Evolutionary conservation across 163 green algal genomes (phyloP), one percentile per base, ranked within the genome.

Genomic region (Chlamydomonas reinhardtii): DNA sequence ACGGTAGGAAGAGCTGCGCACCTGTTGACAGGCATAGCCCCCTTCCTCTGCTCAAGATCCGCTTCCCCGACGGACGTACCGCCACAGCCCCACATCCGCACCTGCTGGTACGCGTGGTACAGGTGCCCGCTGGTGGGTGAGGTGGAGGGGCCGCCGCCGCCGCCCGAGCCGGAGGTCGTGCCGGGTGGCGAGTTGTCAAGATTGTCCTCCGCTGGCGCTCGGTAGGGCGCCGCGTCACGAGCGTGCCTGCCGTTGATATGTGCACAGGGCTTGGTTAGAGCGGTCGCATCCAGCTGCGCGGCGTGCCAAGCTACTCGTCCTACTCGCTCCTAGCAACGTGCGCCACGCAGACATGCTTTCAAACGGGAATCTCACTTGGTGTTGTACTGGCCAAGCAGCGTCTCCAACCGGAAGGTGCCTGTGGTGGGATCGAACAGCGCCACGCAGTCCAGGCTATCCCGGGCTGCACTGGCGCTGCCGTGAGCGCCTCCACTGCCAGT

Each of bases 401-500:
- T 32, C 54, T 86, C 80, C 56, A 86, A 14, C 6, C 80, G 69
- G 56, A 79, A 86, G 56, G n/a, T 65, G 6, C 80, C 54, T 27
- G 34, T 80, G 8, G 17, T 27, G 15, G 70, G 70, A n/a, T 86
- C 80, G 17, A 86, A 86, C 27, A 86, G 20, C 32, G 80, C 80
- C 34, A 86, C 70, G 29, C 80, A 86, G 56, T 86, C 80, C 56
- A 86, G 59, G 27, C 70, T 52, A 19, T 79, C 80, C 15, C 66
- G 66, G 20, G 39, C 78, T 37, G 66, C 27, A n/a, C 68, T 27
- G 68, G 66, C 31, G 66, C 66, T 73, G 32, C 17, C 66, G 66
- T 9, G 16, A 1, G 29, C 43, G n/a, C 31, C 12, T 17, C 66
- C 66, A 48, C 66, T 48, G 65, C 31, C 31, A 20, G 66, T 11